These are phyloP conservation scores for Colletotrichum euphorbiae DNA, from an alignment of 2,329 filamentous ascomycete genomes.

Conservation along the genomic window DNA sequence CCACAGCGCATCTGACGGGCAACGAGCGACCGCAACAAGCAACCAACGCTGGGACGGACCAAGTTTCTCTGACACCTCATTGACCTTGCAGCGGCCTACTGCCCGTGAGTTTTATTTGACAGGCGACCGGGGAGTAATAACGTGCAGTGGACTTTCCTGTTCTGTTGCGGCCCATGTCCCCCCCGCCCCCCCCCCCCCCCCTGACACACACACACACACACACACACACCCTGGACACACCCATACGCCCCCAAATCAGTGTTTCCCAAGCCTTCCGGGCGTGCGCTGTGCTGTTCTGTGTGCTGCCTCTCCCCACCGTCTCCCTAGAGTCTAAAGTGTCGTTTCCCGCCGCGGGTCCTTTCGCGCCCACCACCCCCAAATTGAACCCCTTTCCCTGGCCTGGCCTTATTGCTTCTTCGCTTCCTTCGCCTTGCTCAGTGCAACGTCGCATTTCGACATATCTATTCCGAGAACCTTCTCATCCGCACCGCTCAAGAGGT, in stretches of 20 bases:
- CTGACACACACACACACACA: no score
- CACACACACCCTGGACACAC: no score
- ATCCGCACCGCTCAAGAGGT: background rate
- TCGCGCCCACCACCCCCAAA: slow-evolving; percentile 10
- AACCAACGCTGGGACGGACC: no score
- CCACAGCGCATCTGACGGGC: slow-evolving; percentile 5
- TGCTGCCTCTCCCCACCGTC: slow-evolving; percentile 16
- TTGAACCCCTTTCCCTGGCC: slow-evolving; percentile 37
- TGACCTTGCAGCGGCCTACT: slow-evolving; percentile 20
- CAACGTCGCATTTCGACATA: slow-evolving; percentile 31
- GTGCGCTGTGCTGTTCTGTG: no score
- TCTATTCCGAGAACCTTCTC: background rate
- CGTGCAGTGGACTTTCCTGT: no score
- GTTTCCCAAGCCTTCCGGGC: slow-evolving; percentile 35
- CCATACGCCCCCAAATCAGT: background rate
- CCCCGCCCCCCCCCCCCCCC: background rate
- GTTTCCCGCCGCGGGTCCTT: slow-evolving; percentile 16
- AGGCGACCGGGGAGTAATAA: background rate
- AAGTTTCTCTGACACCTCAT: background rate
- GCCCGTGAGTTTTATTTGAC: slow-evolving; percentile 19
- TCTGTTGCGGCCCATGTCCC: slow-evolving; percentile 6
- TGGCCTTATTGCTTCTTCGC: slow-evolving; percentile 12
- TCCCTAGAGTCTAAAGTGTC: slow-evolving; percentile 33
- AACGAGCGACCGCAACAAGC: background rate
- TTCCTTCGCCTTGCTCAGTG: slow-evolving; percentile 12